Evolutionary conservation across 352 stramenopile genomes (phyloP).

Genomic region (Pythium plurisporium): DNA sequence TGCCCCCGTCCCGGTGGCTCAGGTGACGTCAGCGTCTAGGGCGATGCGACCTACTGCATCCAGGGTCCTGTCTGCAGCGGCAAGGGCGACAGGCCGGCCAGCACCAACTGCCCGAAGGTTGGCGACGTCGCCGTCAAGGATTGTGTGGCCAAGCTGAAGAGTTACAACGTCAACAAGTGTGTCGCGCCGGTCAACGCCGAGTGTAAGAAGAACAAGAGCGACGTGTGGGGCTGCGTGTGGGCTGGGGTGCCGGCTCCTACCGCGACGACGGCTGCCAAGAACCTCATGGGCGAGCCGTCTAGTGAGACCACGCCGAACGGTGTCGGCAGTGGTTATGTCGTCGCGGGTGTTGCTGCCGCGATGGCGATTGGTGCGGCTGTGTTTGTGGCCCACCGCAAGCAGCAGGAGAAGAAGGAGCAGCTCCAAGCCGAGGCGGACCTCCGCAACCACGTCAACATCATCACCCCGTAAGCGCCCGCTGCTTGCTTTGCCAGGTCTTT

Average conservation of each 20-base stretch:
- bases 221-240: slow-evolving; percentile 11
- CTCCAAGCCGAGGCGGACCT: background rate
- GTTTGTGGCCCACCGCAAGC: background rate
- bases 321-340: no score
- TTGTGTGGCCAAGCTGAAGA: slow-evolving; percentile 18
- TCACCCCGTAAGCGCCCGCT: slow-evolving; percentile 4
- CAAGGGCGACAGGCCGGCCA: background rate
- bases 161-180: slow-evolving; percentile 16
- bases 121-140: slow-evolving; percentile 10
- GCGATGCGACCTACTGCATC: slow-evolving; percentile 31
- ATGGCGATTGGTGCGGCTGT: background rate
- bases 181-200: slow-evolving; percentile 9
- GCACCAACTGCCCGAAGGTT: slow-evolving; percentile 14
- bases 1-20: background rate
- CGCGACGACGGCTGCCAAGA: no score
- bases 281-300: no score
- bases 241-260: no score
- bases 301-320: no score
- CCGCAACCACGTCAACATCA: background rate
- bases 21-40: slow-evolving; percentile 22
- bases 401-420: background rate
- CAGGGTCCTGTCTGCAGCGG: slow-evolving; percentile 22
- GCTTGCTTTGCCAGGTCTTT: no score
- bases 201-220: slow-evolving; percentile 5
- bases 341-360: background rate